A percentile compares a stretch with the other conserved stretches of the same genome.
phyloP scores from a whole-genome alignment of 2,329 filamentous ascomycete species.

The Aspergillus carbonarius region DNA sequence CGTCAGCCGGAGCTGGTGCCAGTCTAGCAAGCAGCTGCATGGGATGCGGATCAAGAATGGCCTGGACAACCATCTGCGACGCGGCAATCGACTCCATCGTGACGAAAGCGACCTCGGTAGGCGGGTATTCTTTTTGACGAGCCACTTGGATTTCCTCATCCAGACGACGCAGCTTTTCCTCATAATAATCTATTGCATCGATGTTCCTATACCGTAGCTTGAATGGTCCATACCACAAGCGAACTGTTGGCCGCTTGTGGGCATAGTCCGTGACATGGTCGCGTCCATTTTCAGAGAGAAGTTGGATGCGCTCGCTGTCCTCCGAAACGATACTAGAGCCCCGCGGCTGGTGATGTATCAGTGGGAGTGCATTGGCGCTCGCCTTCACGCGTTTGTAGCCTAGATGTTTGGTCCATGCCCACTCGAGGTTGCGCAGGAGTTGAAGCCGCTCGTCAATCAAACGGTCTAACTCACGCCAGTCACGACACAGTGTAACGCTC shows the following conservation, averaged over 20 bases:
- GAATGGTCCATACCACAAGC: slow-evolving; percentile 76
- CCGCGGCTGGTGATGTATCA: slow-evolving; percentile 51
- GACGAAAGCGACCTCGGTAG: slow-evolving; percentile 86
- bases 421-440: slow-evolving; percentile 72
- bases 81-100: slow-evolving; percentile 96
- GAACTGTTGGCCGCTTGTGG: slow-evolving; percentile 63
- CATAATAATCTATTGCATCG: slow-evolving; percentile 93
- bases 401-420: slow-evolving; percentile 77
- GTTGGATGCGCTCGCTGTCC: slow-evolving; percentile 60
- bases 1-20: slow-evolving; percentile 83
- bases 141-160: slow-evolving; percentile 72
- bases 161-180: slow-evolving; percentile 74
- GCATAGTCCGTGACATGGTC: slow-evolving; percentile 47
- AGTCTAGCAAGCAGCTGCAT: slow-evolving; percentile 80
- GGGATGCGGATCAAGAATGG: slow-evolving; percentile 85
- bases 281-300: slow-evolving; percentile 50
- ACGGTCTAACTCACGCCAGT: slow-evolving; percentile 81
- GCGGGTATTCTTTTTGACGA: slow-evolving; percentile 71
- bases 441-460: slow-evolving; percentile 67
- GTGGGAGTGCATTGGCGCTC: slow-evolving; percentile 45
- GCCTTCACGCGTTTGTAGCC: slow-evolving; percentile 55
- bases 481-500: slow-evolving; percentile 76
- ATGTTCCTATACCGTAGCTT: slow-evolving; percentile 69
- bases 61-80: slow-evolving; percentile 92
- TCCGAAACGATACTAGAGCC: slow-evolving; percentile 26